Evolutionary conservation across 2,329 filamentous ascomycete genomes (phyloP).

Genomic region (Pseudogymnoascus destructans): DNA sequence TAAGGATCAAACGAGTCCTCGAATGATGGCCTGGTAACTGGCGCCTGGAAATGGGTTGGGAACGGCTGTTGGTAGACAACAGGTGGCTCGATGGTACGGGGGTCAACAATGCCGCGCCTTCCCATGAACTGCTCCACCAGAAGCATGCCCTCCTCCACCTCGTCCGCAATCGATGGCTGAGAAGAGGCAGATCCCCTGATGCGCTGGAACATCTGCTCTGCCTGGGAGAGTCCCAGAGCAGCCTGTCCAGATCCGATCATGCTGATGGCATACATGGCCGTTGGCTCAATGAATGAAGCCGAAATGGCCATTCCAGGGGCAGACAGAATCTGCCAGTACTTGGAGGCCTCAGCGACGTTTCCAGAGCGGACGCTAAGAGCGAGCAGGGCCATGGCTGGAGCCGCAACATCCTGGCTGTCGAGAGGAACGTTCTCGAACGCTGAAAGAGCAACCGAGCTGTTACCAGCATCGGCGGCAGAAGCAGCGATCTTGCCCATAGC

Average conservation of each 20-base stretch:
- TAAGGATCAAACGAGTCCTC: slow-evolving; percentile 89
- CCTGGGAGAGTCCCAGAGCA: slow-evolving; percentile 65
- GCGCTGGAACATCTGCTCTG: slow-evolving; percentile 75
- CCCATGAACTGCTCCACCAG: slow-evolving; percentile 50
- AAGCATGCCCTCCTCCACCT: slow-evolving; percentile 77
- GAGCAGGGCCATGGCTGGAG: slow-evolving; percentile 65
- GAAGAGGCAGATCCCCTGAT: slow-evolving; percentile 50
- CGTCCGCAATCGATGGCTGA: slow-evolving; percentile 51
- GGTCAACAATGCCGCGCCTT: slow-evolving; percentile 40
- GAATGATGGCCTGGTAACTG: slow-evolving; percentile 42
- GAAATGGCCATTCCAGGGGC: slow-evolving; percentile 46
- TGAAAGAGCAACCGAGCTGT: slow-evolving; percentile 52
- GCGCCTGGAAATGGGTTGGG: slow-evolving; percentile 39
- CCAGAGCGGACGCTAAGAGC: slow-evolving; percentile 76
- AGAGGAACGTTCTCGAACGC: slow-evolving; percentile 48
- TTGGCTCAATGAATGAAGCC: slow-evolving; percentile 65
- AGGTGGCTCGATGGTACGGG: slow-evolving; percentile 37
- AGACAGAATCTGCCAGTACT: slow-evolving; percentile 68
- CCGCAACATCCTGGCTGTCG: slow-evolving; percentile 36
- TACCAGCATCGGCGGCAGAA: slow-evolving; percentile 66
- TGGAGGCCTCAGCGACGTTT: slow-evolving; percentile 61
- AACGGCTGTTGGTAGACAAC: slow-evolving; percentile 35
- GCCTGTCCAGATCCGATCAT: slow-evolving; percentile 76
- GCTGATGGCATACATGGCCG: slow-evolving; percentile 80
- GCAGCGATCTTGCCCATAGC: slow-evolving; percentile 64